Evolutionary conservation across 179 eudicot species (phyloP), one percentile per base, ranked within the genome.

Genomic region (Spinacia oleracea): DNA sequence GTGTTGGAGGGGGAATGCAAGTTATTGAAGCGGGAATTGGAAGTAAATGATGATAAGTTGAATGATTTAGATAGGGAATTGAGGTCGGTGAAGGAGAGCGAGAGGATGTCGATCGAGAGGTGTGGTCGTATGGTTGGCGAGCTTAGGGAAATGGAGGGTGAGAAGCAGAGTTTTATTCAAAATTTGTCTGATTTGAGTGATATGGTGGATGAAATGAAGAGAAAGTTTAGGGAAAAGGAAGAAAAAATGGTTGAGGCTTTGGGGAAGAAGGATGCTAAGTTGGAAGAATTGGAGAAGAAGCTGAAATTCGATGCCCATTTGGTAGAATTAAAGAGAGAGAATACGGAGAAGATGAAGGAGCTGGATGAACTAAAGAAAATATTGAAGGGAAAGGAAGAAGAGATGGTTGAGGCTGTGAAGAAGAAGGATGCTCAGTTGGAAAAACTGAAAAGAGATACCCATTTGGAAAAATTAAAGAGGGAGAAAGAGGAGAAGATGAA

Each of bases 401-500:
- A 9, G 5, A 9, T 76, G 1, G 46, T 64, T 6, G 72, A 76
- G 38, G 4, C 18, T n/a, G 42, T 38, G 70, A 14, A 2, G 21
- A 68, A 40, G 50, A 75, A 12, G 2, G 69, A 35, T 1, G 35
- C 45, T 50, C 38, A 21, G 21, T 6, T 56, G 51, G 18, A 51
- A 51, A 51, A 51, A 6, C 11, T 51, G 21, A 51, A 51, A 51
- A 1, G 1, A 0, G 3, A 74, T 40, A 68, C 40, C n/a, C 0
- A 38, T 42, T 16, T 73, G 32, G 34, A 60, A 35, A 40, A 71
- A 48, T n/a, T 50, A 6, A 31, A 32, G 15, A 72, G 18, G 21
- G 71, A 58, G 70, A 78, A 50, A 16, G 78, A 65, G 20, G 68
- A 65, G 77, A 45, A 5, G 34, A 58, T 80, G 20, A 34, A 77